Evolutionary conservation across 371 early-diverging fungal species (phyloP), one percentile per base, ranked within the genome.

Genomic region (Saksenaea oblongispora): DNA sequence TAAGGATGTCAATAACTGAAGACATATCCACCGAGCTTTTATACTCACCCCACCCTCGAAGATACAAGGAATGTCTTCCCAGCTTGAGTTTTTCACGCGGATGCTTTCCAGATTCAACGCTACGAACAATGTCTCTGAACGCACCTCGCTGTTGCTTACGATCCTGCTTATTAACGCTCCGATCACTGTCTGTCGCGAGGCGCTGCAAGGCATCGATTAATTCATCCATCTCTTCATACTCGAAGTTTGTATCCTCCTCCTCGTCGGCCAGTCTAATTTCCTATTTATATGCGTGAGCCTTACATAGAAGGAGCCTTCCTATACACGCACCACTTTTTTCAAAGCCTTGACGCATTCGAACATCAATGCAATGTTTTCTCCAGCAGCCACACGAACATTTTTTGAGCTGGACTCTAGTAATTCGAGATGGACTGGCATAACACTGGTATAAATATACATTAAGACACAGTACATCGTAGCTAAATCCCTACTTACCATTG

Each of bases 301-400:
- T 14, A 1, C 15, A 11, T 2, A 14, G 1, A 14, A 39, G 2
- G 15, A 39, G 3, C 11, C 3, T 39, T 39, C 39, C 5, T 39
- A 11, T 2, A 7, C 31, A 7, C 53, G 41, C 34, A 37, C 56
- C 58, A 17, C 10, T 18, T 58, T 42, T 26, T 59, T 58, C 13
- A 44, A 57, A 13, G 31, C 47, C 44, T 70, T 39, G 1, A 66
- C 56, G 55, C 69, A 76, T 64, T 86, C 87, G 56, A 89, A 81
- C 78, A 90, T 79, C 39, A 90, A 69, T 0, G 90, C 92, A 69
- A 89, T 83, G 69, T 89, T 86, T 78, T 90, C 88, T 24, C 90
- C 91, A 3, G 87, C 82, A 11, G 89, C 86, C 2, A 90, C 82
- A 5, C 92, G 84, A 7, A 87, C 84, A 10, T 85, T 87, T 26